Conservation (phyloP, 192 early-diverging fungal species). For the Haplosporangium gracile region DNA sequence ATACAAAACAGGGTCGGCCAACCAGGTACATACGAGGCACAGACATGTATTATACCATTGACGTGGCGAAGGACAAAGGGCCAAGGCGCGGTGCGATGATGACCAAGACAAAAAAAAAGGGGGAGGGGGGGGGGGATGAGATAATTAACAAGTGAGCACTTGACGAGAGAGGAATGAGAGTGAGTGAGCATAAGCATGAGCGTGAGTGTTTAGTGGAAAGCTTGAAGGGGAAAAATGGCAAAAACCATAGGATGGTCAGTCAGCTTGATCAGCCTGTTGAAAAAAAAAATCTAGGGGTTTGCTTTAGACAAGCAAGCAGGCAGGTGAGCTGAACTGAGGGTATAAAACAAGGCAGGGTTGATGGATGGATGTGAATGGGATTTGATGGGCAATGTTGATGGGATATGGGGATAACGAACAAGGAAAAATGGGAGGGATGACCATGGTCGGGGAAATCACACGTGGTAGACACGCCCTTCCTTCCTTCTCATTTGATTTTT, state of each 20-base stretch:
- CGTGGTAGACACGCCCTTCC: not conserved
- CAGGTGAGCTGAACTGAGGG: not conserved
- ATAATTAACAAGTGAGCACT: not conserved
- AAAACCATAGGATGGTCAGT: not conserved
- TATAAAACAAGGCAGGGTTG: not conserved
- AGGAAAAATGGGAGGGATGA: not conserved
- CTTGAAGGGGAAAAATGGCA: not conserved
- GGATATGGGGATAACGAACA: not conserved
- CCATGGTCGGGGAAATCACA: not conserved
- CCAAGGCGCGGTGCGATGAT: not conserved
- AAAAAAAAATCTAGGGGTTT: not conserved
- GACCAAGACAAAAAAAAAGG: constrained; percentile 1
- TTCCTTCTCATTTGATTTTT: not conserved
- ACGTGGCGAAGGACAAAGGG: not conserved
- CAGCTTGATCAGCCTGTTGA: not conserved
- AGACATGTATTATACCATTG: not conserved
- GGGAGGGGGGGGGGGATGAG: not conserved
- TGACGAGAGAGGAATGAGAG: not conserved
- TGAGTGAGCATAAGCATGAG: not conserved
- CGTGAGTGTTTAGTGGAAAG: not conserved
- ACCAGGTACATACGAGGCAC: not conserved
- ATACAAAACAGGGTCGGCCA: not conserved
- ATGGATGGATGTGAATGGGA: not conserved
- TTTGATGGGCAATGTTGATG: no score
- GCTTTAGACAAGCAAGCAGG: not conserved